Evolutionary conservation across 257 asterid genomes (phyloP).

Genomic region (Ocimum tenuiflorum): DNA sequence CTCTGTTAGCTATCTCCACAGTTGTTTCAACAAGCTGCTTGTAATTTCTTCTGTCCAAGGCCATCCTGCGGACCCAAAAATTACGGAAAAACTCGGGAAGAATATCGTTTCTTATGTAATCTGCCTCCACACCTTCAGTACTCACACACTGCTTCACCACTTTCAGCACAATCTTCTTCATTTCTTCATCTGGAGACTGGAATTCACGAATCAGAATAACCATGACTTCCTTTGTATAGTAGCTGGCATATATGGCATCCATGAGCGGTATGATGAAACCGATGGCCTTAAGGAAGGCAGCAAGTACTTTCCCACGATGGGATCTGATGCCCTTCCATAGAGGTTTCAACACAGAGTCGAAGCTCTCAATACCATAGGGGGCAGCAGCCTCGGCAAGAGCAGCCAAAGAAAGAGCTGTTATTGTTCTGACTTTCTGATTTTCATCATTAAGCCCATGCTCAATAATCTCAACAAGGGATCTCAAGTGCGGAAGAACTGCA

Average conservation of each 20-base stretch:
- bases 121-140: constrained; percentile 90
- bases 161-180: constrained; percentile 90
- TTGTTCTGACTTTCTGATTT: constrained; percentile 85
- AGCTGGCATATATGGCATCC: constrained; percentile 91
- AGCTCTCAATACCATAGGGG: constrained; percentile 88
- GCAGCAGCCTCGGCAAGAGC: constrained; percentile 98
- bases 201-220: constrained; percentile 79
- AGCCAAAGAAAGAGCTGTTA: constrained; percentile 83
- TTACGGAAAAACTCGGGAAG: constrained; percentile 89
- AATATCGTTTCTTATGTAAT: constrained; percentile 68
- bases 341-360: constrained; percentile 89
- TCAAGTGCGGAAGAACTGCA: constrained; percentile 89
- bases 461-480: constrained; percentile 80
- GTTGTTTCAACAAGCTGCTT: constrained; percentile 88
- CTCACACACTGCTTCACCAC: constrained; percentile 95
- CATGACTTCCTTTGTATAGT: constrained; percentile 90
- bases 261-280: constrained; percentile 91
- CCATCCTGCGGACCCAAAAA: constrained; percentile 94
- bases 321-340: constrained; percentile 87
- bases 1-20: constrained; percentile 85
- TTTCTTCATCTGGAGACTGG: constrained; percentile 93
- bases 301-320: constrained; percentile 92
- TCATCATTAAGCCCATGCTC: constrained; percentile 92
- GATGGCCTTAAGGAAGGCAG: constrained; percentile 83
- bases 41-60: constrained; percentile 80